Evolutionary conservation across 1,139 yeast species (phyloP), one percentile per base, ranked within the genome.

Genomic region (Hyphopichia fennica): DNA sequence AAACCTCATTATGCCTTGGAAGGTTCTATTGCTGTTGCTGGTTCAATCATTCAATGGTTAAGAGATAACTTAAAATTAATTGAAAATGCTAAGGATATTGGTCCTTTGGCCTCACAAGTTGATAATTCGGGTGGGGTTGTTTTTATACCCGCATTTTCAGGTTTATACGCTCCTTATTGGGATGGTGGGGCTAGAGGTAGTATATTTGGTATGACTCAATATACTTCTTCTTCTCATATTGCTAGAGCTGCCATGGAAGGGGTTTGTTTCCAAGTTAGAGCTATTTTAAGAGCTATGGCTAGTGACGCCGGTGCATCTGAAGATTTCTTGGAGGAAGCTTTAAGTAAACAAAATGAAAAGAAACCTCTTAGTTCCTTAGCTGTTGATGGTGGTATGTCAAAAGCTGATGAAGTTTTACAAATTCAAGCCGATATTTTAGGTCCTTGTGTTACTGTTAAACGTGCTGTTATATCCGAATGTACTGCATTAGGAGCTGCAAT

Each of bases 401-500:
- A 87, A 57, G 90, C 96, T 9, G 86, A 86, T 59, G 93, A 87
- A 56, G 95, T 91, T 43, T 86, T 91, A 84, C 96, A 88, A 69
- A 89, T 91, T 51, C 98, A 91, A 67, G 87, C 96, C 10, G 95
- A 91, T 63, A 83, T 91, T 48, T 74, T 90, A 53, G 91, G 91
- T 1, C 89, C 89, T 2, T 89, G 96, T 62, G 89, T 90, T 31
- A 80, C 83, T 28, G 95, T 91, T 39, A 78, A 80, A 57, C 75
- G 96, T 55, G 93, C 97, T 1, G 77, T 81, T 25, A 87, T 86
- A 62, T 72, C 89, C 29, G 98, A 91, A 66, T 90, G 96, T 61
- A 91, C 98, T 4, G 97, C 98, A 1, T 75, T 91, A 49, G 98
- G 98, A 22, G 96, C 96, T 11, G 97, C 97, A 11, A 87, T 91